Evolutionary conservation across 75 land plant species (phyloP), one percentile per base, ranked within the genome.

Genomic region (Ceratopteris richardii): DNA sequence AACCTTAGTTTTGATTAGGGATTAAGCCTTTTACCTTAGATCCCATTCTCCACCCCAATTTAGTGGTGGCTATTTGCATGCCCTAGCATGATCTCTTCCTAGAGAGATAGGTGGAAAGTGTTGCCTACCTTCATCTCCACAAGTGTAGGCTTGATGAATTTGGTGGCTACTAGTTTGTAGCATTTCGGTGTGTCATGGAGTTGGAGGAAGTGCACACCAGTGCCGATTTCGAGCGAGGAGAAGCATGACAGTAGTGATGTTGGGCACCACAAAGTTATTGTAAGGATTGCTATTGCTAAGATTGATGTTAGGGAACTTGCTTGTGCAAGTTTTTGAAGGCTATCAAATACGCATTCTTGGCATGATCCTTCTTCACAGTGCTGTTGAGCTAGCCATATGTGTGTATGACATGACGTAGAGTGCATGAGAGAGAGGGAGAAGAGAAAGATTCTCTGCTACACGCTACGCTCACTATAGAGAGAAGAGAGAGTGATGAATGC

Each of bases 181-280:
- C 90, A 66, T 86, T 79, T 83, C 95, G 5, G 68, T 75, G 39
- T 85, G 90, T 65, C 95, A 89, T 52, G 95, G 95, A 0, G 90
- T 90, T 0, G 86, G 95, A 1, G 90, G 95, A 12, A 65, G 86
- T n/a, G 95, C 95, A 0, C 86, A 86, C 41, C 95, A 89, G 81
- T 89, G 87, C 53, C 72, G 74, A 60, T 89, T 89, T 57, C 90
- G 95, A 2, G 95, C 87, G 0, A 70, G 90, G 52, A 74, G 66
- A 31, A 90, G 95, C 12, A 76, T 60, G 21, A 77, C 79, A 52
- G 83, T 86, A 31, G 86, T 77, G 20, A 13, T 82, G 23, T 72
- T 89, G 9, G 90, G 90, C 17, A 50, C 66, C 42, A 67, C 62
- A 17, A 89, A 89, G 64, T 22, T 80, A 54, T 58, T 69, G 17